Conservation (phyloP, 768 basidiomycete species). For the Infundibulicybe gibba region DNA sequence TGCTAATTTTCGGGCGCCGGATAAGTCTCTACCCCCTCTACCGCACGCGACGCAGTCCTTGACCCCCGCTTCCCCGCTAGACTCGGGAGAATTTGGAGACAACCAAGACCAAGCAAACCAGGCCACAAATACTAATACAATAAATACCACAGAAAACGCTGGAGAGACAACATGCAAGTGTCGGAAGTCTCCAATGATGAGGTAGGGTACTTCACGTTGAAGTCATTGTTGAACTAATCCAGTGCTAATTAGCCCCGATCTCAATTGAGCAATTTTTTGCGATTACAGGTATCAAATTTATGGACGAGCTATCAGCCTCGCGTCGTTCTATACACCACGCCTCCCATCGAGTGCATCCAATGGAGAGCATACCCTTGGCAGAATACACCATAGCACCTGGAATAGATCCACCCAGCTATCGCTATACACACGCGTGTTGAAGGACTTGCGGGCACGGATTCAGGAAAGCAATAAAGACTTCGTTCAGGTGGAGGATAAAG, state of each 20-base stretch:
- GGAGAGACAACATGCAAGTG: constrained; percentile 42
- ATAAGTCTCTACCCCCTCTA: too few species aligned
- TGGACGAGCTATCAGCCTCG: constrained; percentile 80
- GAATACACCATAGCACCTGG: constrained; percentile 73
- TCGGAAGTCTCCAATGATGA: too few species aligned
- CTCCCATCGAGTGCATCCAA: constrained; percentile 27
- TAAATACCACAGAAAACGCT: constrained; percentile 48
- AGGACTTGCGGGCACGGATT: constrained; percentile 72
- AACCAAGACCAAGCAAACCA: constrained; percentile 6
- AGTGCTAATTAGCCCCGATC: constrained; percentile 38
- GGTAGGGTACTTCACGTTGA: too few species aligned
- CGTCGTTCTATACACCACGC: constrained; percentile 70
- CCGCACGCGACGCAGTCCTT: constrained; percentile 5
- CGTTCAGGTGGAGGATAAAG: constrained; percentile 70
- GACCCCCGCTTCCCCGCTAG: too few species aligned
- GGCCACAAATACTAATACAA: constrained; percentile 23
- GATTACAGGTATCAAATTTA: constrained; percentile 77
- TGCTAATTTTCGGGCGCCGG: too few species aligned
- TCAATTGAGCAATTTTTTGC: constrained; percentile 78
- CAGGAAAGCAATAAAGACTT: constrained; percentile 71
- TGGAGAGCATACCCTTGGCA: constrained; percentile 53
- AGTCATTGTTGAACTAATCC: too few species aligned
- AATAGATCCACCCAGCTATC: constrained; percentile 69
- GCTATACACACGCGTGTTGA: constrained; percentile 66
- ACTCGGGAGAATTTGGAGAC: constrained; percentile 12